phyloP scores from a whole-genome alignment of 2,329 filamentous ascomycete genomes.

The Venturia effusa region DNA sequence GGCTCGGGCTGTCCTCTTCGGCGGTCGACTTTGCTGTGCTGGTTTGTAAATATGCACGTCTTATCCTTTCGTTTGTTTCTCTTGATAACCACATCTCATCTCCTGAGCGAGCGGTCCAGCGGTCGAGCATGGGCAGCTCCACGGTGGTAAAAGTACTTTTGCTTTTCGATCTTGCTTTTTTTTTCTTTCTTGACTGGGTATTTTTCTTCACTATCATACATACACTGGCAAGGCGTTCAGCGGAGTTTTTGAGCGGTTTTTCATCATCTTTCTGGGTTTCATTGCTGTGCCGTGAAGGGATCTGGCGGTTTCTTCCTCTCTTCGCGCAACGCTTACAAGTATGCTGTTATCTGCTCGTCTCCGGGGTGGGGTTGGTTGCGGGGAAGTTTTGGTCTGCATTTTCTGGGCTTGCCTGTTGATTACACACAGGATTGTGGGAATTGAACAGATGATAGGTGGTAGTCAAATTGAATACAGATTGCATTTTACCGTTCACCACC shows the following conservation, averaged over 20 bases:
- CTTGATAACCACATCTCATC: not conserved
- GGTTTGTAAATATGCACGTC: not conserved
- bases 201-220: not conserved
- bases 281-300: not conserved
- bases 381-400: not conserved
- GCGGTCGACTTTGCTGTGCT: not conserved
- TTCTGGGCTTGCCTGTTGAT: not conserved
- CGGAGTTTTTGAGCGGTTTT: not conserved
- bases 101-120: not conserved
- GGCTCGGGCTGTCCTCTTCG: not conserved
- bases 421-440: not conserved
- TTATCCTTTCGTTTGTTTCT: not conserved
- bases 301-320: not conserved
- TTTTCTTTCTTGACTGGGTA: not conserved
- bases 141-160: slow-evolving; percentile 1
- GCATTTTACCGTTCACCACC: not conserved
- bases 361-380: not conserved
- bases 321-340: not conserved
- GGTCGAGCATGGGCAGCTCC: not conserved
- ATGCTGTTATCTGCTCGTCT: not conserved
- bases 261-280: not conserved
- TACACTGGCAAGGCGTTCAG: slow-evolving; percentile 8
- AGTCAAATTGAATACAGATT: slow-evolving; percentile 1
- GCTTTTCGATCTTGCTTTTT: not conserved
- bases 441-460: slow-evolving; percentile 3